Base-by-base conservation (phyloP, 176 grass and related monocot genomes). In the Eleusine indica region DNA sequence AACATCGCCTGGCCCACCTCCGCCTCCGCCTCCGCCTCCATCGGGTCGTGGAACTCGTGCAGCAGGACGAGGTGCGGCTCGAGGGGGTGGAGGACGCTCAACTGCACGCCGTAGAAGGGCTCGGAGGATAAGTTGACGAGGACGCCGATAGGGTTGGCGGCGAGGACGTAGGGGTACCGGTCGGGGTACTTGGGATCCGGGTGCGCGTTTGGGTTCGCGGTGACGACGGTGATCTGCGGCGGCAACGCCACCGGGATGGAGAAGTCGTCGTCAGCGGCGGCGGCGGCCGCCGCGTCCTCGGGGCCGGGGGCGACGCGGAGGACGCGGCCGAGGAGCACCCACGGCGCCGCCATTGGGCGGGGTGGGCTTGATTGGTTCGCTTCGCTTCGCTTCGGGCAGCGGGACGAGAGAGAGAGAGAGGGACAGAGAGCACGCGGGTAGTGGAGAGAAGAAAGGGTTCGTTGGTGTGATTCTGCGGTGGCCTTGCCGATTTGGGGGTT, bases 311-410 rank as follows among this genome's bases (percentile, higher is more conserved):
- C n/a, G 16, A 43, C 7, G 58, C 13, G 60, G 60, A 62, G 76
- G 25, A 78, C 57, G 61, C 60, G 76, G 60, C 42, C 42, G 25
- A 79, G 58, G 41, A 78, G 4, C 60, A 64, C 28, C 76, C 57
- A 63, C 25, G 5, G 32, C 74, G 57, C 14, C 76, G 42, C 8
- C 67, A 70, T 21, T 63, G 57, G 75, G 3, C 12, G 60, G 22
- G n/a, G 7, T 22, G 57, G 7, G 21, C 22, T 29, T 63, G 60
- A 22, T 29, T 64, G 25, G 25, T 43, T 43, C 62, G 25, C 61
- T 43, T 62, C 62, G 75, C 74, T 76, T 60, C 56, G 38, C 40
- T 44, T 46, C 14, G 54, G 6, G 21, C 41, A 42, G 38, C 17
- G 66, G 40, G 66, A 43, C 39, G 16, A 40, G 16, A 38, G n/a